Evolutionary conservation across 352 stramenopile genomes (phyloP).

Genomic region (Phytophthora capsici): DNA sequence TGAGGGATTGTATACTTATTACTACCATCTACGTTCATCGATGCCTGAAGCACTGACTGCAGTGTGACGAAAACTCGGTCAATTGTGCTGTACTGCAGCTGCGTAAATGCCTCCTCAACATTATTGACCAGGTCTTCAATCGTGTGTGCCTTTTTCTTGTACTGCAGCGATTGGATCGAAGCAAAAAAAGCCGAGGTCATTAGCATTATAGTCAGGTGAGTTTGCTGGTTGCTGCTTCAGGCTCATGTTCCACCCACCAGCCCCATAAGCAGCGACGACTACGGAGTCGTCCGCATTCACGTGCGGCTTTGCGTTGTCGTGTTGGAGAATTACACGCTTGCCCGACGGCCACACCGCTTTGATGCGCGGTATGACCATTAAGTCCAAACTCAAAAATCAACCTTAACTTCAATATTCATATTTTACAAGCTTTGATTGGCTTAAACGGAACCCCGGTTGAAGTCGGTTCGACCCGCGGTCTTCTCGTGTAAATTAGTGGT

Average conservation of each 20-base stretch:
- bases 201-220: constrained; percentile 9
- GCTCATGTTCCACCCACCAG: neutral
- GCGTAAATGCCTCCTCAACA: neutral
- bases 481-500: no score
- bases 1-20: neutral
- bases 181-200: constrained; percentile 14
- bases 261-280: neutral
- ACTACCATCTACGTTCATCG: neutral
- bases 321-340: neutral
- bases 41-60: neutral
- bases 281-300: neutral
- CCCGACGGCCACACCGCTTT: neutral
- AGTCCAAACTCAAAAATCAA: no score
- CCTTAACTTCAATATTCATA: no score
- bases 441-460: no score
- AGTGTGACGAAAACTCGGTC: neutral
- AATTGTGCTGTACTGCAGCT: neutral
- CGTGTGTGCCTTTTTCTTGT: neutral
- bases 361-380: neutral
- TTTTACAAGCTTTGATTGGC: no score
- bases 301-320: neutral
- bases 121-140: constrained; percentile 1
- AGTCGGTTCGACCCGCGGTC: no score
- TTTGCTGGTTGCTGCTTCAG: neutral
- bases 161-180: constrained; percentile 10